Evolutionary conservation across 2,329 filamentous ascomycete species (phyloP).

Genomic region (Colletotrichum ledebouriae): DNA sequence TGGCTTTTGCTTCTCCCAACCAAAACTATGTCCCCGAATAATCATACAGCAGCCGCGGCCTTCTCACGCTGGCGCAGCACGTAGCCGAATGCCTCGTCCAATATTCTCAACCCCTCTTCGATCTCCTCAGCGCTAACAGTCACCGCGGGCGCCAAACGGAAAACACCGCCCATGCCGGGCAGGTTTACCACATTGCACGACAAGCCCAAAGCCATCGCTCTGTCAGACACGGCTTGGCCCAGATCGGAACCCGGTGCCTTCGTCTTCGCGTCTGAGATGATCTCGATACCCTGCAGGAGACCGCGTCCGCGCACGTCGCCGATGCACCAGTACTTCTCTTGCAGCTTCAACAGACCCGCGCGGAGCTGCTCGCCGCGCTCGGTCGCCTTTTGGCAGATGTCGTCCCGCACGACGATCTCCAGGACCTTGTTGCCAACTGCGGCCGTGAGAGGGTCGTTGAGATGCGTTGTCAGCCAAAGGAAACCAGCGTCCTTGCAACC

Average conservation of each 20-base stretch:
- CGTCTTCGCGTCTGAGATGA: constrained; percentile 59
- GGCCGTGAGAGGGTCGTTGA: constrained; percentile 67
- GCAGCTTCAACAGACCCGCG: constrained; percentile 57
- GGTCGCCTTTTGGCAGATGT: constrained; percentile 56
- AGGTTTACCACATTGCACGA: constrained; percentile 64
- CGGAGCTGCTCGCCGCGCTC: constrained; percentile 59
- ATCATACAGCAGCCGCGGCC: background rate
- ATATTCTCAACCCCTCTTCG: constrained; percentile 60
- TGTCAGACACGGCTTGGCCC: constrained; percentile 57
- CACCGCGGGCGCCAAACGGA: constrained; percentile 64
- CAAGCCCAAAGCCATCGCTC: constrained; percentile 59
- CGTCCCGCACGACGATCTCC: constrained; percentile 65
- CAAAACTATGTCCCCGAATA: background rate
- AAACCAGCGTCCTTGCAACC: constrained; percentile 60
- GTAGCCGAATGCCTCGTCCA: constrained; percentile 62
- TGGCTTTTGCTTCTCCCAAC: background rate
- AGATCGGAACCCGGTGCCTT: constrained; percentile 59
- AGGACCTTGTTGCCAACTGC: constrained; percentile 68
- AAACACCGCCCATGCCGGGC: constrained; percentile 62
- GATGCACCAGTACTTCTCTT: constrained; percentile 65
- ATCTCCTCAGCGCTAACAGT: constrained; percentile 61
- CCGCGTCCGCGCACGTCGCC: constrained; percentile 66
- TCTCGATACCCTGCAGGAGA: constrained; percentile 64
- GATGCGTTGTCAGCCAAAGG: constrained; percentile 65
- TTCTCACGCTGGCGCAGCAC: constrained; percentile 16